Evolutionary conservation across 2,329 filamentous ascomycete genomes (phyloP).

Genomic region (Paramyrothecium roridum): DNA sequence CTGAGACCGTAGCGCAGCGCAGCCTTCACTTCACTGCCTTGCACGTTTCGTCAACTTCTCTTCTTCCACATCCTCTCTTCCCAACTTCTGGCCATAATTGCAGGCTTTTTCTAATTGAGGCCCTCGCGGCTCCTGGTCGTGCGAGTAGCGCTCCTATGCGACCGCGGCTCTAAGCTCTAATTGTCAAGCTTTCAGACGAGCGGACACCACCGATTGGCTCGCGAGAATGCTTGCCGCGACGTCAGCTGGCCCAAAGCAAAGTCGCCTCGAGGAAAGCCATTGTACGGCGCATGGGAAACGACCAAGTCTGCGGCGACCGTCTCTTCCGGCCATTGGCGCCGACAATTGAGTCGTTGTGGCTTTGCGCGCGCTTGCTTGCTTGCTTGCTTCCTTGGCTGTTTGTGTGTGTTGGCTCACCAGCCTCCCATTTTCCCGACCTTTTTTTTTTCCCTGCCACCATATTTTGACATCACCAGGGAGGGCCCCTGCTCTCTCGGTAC

Average conservation of each 20-base stretch:
- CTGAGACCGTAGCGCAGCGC: too few relatives aligned
- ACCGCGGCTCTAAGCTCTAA: neutral
- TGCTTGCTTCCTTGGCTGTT: neutral
- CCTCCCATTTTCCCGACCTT: conserved; percentile 13
- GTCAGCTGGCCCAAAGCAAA: neutral
- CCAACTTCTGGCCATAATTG: too few relatives aligned
- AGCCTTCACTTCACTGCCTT: too few relatives aligned
- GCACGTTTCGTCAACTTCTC: too few relatives aligned
- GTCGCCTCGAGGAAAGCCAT: too few relatives aligned
- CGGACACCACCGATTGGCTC: neutral
- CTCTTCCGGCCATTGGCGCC: neutral
- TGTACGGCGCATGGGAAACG: too few relatives aligned
- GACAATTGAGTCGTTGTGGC: neutral
- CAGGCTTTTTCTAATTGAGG: neutral
- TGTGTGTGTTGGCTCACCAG: conserved; percentile 5
- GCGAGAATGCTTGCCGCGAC: neutral
- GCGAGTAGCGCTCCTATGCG: neutral
- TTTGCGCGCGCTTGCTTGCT: neutral
- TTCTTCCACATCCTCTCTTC: too few relatives aligned
- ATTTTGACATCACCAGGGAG: conserved; percentile 27
- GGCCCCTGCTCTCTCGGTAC: conserved; percentile 8
- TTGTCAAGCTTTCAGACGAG: too few relatives aligned
- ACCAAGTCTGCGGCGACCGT: neutral
- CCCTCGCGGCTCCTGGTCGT: neutral
- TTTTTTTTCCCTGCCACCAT: conserved; percentile 22